Evolutionary conservation across 2,329 filamentous ascomycete genomes (phyloP).

Genomic region (Talaromyces islandicus): DNA sequence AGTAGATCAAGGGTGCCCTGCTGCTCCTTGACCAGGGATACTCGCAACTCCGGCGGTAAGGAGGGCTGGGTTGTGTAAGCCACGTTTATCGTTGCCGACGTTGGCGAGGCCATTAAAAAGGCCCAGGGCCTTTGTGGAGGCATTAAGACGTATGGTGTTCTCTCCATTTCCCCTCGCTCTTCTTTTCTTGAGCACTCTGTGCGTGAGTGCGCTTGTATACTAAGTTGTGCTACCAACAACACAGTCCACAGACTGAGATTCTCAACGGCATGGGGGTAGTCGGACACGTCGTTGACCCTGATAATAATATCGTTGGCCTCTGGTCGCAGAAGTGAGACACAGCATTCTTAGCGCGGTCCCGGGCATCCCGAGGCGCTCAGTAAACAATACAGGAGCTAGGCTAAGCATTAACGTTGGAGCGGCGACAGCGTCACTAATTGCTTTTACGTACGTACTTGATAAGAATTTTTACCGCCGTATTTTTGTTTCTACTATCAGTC

Average conservation of each 20-base stretch:
- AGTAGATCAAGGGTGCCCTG: conserved; percentile 7
- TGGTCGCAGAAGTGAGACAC: conserved; percentile 5
- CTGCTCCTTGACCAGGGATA: conserved; percentile 3
- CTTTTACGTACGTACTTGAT: no score
- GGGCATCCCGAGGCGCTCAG: no score
- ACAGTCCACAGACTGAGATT: conserved; percentile 3
- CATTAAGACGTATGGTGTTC: conserved; percentile 3
- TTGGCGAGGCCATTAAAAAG: conserved; percentile 5
- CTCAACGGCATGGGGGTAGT: conserved; percentile 5
- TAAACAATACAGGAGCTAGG: no score
- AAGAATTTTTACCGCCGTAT: no score
- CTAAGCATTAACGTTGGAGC: no score
- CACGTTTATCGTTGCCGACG: conserved; percentile 5
- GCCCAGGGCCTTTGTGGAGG: conserved; percentile 1
- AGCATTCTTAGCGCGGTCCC: no score
- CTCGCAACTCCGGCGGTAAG: neutral
- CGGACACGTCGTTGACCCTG: conserved; percentile 6
- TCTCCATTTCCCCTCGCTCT: neutral
- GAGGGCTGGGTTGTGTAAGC: conserved; percentile 2
- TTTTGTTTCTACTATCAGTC: no score
- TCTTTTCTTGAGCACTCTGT: neutral
- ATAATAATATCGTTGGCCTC: conserved; percentile 1
- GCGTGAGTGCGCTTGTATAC: neutral
- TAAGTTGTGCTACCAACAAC: neutral
- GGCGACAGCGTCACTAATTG: no score